Percentiles rank a stretch among this genome's conserved stretches.
These are phyloP conservation scores for Endoconidiophora laricicola DNA, from an alignment of 2,329 filamentous ascomycete genomes.

Conservation along the genomic window DNA sequence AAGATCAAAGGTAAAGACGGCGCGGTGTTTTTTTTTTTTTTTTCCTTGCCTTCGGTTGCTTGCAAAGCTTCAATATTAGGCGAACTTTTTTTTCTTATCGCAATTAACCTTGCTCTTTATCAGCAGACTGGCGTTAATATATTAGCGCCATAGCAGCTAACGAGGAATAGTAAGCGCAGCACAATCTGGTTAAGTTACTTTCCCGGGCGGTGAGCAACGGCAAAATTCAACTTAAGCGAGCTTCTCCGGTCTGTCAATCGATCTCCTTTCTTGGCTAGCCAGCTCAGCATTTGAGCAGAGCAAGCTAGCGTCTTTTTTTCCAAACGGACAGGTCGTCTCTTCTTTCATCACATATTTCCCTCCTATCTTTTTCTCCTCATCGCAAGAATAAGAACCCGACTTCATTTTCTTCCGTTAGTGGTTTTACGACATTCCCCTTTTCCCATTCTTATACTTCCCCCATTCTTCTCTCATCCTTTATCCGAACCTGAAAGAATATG, in stretches of 20 bases:
- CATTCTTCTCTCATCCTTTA: conserved; percentile 1
- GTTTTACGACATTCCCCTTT: not conserved
- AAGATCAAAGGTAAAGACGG: not conserved
- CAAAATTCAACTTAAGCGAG: conserved; percentile 13
- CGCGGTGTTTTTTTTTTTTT: too few species aligned
- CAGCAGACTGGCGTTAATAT: not conserved
- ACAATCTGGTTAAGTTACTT: not conserved
- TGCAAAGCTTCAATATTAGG: not conserved
- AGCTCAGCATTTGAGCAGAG: too few species aligned
- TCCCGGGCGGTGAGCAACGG: conserved; percentile 11
- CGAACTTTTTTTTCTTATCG: conserved; percentile 9
- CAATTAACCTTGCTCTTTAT: conserved; percentile 2
- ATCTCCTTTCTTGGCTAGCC: not conserved
- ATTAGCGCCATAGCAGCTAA: not conserved
- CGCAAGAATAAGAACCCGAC: too few species aligned
- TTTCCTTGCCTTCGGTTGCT: too few species aligned
- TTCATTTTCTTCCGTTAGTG: not conserved
- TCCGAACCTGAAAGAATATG: conserved; percentile 2
- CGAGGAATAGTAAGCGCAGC: not conserved
- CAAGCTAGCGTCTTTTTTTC: too few species aligned
- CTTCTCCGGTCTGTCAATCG: not conserved
- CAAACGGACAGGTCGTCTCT: not conserved
- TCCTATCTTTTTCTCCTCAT: not conserved
- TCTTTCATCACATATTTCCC: not conserved
- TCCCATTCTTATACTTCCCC: not conserved